Evolutionary conservation across 495 filamentous ascomycete species (phyloP).

Genomic region (Haplographium delicatum): DNA sequence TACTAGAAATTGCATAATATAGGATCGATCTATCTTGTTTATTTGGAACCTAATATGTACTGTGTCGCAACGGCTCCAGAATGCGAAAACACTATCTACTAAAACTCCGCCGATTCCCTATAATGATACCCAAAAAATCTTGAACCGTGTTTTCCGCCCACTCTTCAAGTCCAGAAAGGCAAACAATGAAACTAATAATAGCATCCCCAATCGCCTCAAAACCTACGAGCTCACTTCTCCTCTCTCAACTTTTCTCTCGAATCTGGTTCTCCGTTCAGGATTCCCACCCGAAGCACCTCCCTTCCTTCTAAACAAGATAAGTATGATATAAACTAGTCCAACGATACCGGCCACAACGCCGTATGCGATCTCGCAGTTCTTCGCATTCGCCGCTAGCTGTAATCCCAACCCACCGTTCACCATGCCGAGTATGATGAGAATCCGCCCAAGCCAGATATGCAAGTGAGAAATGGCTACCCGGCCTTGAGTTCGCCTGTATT

Average conservation of each 20-base stretch:
- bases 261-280: background rate
- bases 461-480: slow-evolving; percentile 51
- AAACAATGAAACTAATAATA: too few relatives aligned
- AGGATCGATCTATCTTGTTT: too few relatives aligned
- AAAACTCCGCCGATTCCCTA: too few relatives aligned
- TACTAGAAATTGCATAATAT: too few relatives aligned
- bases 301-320: slow-evolving; percentile 26
- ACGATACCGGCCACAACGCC: slow-evolving; percentile 52
- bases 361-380: slow-evolving; percentile 46
- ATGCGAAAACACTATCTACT: too few relatives aligned
- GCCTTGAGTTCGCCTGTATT: slow-evolving; percentile 39
- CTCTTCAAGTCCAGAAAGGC: too few relatives aligned
- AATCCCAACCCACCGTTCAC: slow-evolving; percentile 70
- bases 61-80: too few relatives aligned
- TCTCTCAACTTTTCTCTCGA: background rate
- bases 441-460: slow-evolving; percentile 69
- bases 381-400: slow-evolving; percentile 33
- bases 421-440: slow-evolving; percentile 56
- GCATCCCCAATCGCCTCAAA: too few relatives aligned
- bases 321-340: slow-evolving; percentile 40
- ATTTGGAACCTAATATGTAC: too few relatives aligned
- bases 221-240: background rate
- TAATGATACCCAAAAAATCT: too few relatives aligned
- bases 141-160: too few relatives aligned
- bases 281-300: background rate